These are phyloP conservation scores for Yarrowia sp. DNA, from an alignment of 805 yeast genomes.

Conservation along the genomic window DNA sequence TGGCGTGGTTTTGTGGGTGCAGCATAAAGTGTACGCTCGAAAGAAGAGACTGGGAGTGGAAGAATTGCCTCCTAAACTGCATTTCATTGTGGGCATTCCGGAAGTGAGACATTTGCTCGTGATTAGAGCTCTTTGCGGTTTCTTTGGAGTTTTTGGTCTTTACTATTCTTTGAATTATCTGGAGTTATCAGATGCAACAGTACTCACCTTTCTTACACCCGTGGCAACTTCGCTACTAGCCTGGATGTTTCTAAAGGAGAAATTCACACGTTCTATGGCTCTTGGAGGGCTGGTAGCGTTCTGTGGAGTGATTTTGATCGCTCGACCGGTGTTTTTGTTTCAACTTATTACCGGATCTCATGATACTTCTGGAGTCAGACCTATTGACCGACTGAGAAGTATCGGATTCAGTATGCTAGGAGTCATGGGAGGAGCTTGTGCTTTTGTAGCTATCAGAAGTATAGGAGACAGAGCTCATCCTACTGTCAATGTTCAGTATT, in stretches of 20 bases:
- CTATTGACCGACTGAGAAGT: conserved; percentile 56
- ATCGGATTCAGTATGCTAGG: conserved; percentile 63
- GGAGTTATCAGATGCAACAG: conserved; percentile 76
- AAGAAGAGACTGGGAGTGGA: conserved; percentile 46
- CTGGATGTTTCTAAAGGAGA: conserved; percentile 61
- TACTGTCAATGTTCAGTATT: conserved; percentile 71
- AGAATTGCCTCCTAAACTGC: conserved; percentile 45
- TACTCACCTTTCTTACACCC: conserved; percentile 76
- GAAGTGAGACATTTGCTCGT: conserved; percentile 54
- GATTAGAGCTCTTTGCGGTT: conserved; percentile 70
- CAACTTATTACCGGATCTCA: conserved; percentile 39
- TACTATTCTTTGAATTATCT: conserved; percentile 73
- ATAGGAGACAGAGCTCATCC: conserved; percentile 82
- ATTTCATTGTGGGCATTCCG: conserved; percentile 53
- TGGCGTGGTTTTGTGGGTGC: conserved; percentile 39
- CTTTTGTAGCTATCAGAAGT: conserved; percentile 66
- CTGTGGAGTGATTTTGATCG: conserved; percentile 73
- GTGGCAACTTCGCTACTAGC: conserved; percentile 74
- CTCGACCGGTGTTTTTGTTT: conserved; percentile 74
- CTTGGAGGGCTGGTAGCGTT: conserved; percentile 66
- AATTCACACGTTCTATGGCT: conserved; percentile 64
- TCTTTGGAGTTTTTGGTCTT: conserved; percentile 74
- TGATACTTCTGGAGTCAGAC: conserved; percentile 38
- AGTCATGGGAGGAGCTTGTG: conserved; percentile 65
- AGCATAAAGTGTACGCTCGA: conserved; percentile 52